phyloP scores from a whole-genome alignment of 306 rosid species.

The Cucurbita maxima region DNA sequence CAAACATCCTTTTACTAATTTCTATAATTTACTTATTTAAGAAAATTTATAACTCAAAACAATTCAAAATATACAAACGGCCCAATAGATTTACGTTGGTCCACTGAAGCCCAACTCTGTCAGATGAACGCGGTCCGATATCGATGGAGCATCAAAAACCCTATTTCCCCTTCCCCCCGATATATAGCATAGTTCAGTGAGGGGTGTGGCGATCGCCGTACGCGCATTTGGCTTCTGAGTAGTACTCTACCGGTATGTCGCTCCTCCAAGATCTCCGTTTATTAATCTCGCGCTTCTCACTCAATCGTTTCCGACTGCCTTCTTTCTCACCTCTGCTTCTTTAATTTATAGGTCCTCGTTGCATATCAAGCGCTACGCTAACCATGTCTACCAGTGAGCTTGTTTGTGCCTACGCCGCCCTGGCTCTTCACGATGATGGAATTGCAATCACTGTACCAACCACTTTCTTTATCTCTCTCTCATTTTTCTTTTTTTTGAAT shows the following conservation, averaged over 20 bases:
- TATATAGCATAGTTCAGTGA: neutral
- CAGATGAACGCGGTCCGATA: neutral
- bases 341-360: neutral
- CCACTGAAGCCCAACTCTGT: neutral
- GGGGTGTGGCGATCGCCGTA: neutral
- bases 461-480: neutral
- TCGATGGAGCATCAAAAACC: neutral
- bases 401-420: conserved; percentile 40
- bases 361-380: neutral
- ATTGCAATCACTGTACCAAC: conserved; percentile 39
- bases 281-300: neutral
- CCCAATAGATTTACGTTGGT: neutral
- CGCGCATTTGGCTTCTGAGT: neutral
- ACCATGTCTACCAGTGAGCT: conserved; percentile 41
- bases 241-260: neutral
- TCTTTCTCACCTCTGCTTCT: neutral
- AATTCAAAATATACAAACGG: neutral
- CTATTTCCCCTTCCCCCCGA: neutral
- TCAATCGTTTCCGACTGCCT: neutral
- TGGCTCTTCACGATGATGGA: conserved; percentile 58
- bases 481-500: neutral
- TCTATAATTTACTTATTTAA: no score
- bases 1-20: no score
- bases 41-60: no score
- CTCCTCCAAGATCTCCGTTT: neutral